Base-by-base conservation (phyloP, 495 filamentous ascomycete species). In the Parathielavia appendiculata region DNA sequence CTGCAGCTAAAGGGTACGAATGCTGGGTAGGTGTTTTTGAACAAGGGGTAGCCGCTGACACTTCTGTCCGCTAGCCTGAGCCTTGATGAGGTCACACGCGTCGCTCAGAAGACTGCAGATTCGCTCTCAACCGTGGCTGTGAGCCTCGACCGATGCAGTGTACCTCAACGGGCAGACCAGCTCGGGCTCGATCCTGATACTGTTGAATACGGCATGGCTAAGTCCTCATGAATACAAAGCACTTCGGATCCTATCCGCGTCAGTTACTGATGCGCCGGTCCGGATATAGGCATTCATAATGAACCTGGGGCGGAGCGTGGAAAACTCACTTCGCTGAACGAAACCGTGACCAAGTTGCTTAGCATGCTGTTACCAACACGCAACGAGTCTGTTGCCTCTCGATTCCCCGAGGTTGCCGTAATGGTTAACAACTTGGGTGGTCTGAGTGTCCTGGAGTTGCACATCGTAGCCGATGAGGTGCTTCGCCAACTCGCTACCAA, bases 121-220 rank as follows among this genome's bases (percentile, higher is more conserved):
- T 45, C 43, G 19, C 17, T 45, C 17, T 17, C 43, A 23, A 45
- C 43, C 10, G 43, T 45, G 20, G 43, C 43, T 8, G 43, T 45
- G 20, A 45, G 43, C 19, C 43, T 45, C 13, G 43, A 45, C 19
- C 43, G 43, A 23, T 45, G 43, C 43, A 45, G 43, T 45, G 43
- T 45, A 11, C 43, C 43, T 17, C 43, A 45, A 45, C 43, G 43
- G 17, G 43, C 22, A 12, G 43, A 45, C 9, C 20, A 22, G 43
- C 19, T 22, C 8, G 20, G 43, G 5, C 43, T 45, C 10, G 17
- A 45, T 45, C 19, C 43, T 4, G 43, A 45, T 23, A 13, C 19
- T 11, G 43, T 45, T 22, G 43, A 45, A 23, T 45, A 45, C 43
- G 43, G 43, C 43, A 45, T 45, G 43, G 43, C 19, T 45, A 45